These are phyloP conservation scores for Daldinia grandis DNA, from an alignment of 495 filamentous ascomycete species.

Conservation along the genomic window DNA sequence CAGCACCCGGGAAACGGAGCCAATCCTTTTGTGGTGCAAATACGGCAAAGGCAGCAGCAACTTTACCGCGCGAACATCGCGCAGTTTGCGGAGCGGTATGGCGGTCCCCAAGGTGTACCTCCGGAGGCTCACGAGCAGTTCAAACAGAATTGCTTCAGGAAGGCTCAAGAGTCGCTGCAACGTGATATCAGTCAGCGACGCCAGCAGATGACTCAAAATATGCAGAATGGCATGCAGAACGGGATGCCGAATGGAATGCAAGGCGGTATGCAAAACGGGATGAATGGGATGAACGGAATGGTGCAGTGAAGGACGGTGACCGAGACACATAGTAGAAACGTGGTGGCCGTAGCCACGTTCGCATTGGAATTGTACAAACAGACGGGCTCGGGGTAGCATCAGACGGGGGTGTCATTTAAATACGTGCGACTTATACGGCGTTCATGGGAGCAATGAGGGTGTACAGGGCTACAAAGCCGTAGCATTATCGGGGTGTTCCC, in stretches of 20 bases:
- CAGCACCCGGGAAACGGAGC: constrained; percentile 19
- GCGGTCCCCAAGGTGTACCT: constrained; percentile 46
- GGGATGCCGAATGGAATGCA: constrained; percentile 47
- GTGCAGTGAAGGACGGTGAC: constrained; percentile 36
- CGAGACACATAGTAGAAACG: not conserved
- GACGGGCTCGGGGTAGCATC: not conserved
- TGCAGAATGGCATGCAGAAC: constrained; percentile 20
- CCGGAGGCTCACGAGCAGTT: constrained; percentile 47
- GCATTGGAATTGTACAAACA: constrained; percentile 9
- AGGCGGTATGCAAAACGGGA: constrained; percentile 40
- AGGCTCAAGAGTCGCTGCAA: constrained; percentile 39
- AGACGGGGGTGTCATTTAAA: not conserved
- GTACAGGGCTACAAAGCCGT: not conserved
- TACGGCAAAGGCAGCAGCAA: constrained; percentile 47
- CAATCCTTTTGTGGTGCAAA: constrained; percentile 37
- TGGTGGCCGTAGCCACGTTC: not conserved
- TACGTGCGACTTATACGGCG: constrained; percentile 11
- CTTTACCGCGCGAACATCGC: constrained; percentile 60
- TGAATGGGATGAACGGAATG: constrained; percentile 50
- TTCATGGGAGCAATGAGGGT: constrained; percentile 11
- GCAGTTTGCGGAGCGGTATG: constrained; percentile 51
- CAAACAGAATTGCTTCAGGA: constrained; percentile 34
- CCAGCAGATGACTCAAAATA: constrained; percentile 43
- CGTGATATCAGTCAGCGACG: constrained; percentile 53
- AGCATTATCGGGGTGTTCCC: constrained; percentile 9